Conservation (phyloP, 345 rosid species). For the Eucalyptus microcorys region DNA sequence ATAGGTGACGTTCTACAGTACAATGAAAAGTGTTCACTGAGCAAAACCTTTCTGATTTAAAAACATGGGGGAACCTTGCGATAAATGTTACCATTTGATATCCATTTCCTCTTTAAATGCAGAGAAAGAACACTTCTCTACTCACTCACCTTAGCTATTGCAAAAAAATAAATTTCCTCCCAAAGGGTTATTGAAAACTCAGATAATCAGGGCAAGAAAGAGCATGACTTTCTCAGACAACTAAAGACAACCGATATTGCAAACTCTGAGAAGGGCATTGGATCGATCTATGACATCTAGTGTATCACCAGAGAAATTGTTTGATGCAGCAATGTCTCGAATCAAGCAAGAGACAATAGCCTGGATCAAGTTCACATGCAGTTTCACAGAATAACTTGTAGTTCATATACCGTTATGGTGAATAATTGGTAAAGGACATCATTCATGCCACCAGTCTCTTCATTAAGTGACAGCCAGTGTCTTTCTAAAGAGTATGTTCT, state of each 20-base stretch:
- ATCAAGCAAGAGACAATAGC: neutral
- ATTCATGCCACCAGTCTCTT: constrained; percentile 98
- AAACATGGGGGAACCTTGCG: neutral
- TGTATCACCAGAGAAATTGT: neutral
- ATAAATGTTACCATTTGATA: neutral
- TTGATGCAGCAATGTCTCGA: neutral
- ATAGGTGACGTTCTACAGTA: neutral
- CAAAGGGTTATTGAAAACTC: neutral
- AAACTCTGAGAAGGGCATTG: neutral
- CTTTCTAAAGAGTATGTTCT: constrained; percentile 39
- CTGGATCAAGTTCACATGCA: neutral
- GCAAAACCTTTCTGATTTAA: neutral
- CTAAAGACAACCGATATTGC: neutral
- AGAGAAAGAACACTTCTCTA: neutral
- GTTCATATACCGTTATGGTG: constrained; percentile 39
- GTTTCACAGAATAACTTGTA: neutral
- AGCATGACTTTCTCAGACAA: neutral
- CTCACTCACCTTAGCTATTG: neutral
- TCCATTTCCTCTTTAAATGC: neutral
- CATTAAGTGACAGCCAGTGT: constrained; percentile 74
- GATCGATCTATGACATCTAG: neutral
- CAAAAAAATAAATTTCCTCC: neutral
- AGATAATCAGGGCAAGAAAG: neutral
- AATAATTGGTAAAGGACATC: constrained; percentile 77
- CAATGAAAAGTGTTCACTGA: neutral